Evolutionary conservation across 768 basidiomycete genomes (phyloP), one percentile per base, ranked within the genome.

Genomic region (Clitopilus passeckerianus): DNA sequence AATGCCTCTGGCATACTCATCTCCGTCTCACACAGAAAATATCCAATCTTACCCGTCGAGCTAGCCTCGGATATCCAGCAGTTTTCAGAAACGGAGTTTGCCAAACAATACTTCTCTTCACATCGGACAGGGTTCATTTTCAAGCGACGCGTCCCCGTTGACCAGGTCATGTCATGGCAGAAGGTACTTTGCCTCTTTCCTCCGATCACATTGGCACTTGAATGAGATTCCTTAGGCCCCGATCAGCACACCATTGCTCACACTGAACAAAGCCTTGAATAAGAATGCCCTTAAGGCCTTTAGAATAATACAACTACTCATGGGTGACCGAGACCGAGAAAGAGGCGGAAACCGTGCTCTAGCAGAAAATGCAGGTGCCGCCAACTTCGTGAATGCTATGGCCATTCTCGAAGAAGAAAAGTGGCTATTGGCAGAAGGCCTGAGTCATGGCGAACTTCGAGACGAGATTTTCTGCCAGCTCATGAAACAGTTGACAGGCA

Each of bases 401-500:
- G 77, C 77, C 9, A 72, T 90, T 41, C 70, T 95, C 18, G 93
- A 95, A 66, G 93, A 95, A 70, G 90, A 94, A 62, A 79, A 92
- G 20, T 95, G 92, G 91, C 73, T 97, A 60, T 77, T 96, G 9
- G 80, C 84, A 50, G 87, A 91, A 67, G 94, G 91, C 2, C 78
- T 97, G 35, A 71, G 81, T 1, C 85, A 93, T 59, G 86, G 89
- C 10, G 93, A 96, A 73, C 76, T 97, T 65, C 76, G 95, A 61
- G 95, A 98, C 71, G 95, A 97, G 73, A 87, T 95, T 54, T 98
- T 92, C 65, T 95, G 92, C 67, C 95, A 97, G 65, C 64, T 92
- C 23, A 88, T 95, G 85, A 97, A 97, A 69, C 95, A 97, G 72
- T 75, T 96, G 14, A 91, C 84, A 1, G 81, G 81, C 44, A 97